Base-by-base conservation (phyloP, 129 eudicot species). In the Pseudognaphalium luteoalbum region DNA sequence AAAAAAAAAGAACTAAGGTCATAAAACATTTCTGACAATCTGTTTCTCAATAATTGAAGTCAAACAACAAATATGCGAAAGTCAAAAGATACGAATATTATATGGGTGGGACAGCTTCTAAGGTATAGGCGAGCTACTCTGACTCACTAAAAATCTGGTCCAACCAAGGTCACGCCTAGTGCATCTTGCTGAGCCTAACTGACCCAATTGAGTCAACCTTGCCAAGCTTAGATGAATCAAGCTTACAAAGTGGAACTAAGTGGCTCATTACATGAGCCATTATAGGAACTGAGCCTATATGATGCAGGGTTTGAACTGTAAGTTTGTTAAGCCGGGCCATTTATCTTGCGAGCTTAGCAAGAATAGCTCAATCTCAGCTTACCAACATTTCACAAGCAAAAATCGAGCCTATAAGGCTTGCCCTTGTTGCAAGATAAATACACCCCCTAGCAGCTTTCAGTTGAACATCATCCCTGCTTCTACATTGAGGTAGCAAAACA, bases 91-190 rank as follows among this genome's bases (percentile, higher is more conserved):
- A 20, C 29, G 33, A 3, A 14, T 12, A 8, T 61, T 61, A 21
- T 25, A 25, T 25, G 12, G 10, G 19, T 57, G 28, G 7, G 62
- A 16, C 8, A 1, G 7, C 59, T 6, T 12, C 5, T 63, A 29
- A 20, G 20, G 20, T 63, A 33, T 4, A 59, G 5, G 21, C 21
- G 47, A 59, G 52, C 9, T 19, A 42, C 21, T 20, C 56, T 6
- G 76, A 12, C 12, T 52, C 64, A 51, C 28, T 4, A 52, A 72
- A 58, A 17, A 71, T 30, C 64, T 52, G 21, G 50, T 34, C 62
- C 29, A 56, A 22, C 66, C 34, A 52, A 71, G 65, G 50, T 72
- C 50, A 33, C 29, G 41, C 68, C 41, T 61, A 6, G 66, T 61
- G 66, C 34, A 61, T 34, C n/a, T 61, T 30, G 16, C 25, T 7